Base-by-base conservation (phyloP, 495 filamentous ascomycete genomes). In the Lentithecium fluviatile region DNA sequence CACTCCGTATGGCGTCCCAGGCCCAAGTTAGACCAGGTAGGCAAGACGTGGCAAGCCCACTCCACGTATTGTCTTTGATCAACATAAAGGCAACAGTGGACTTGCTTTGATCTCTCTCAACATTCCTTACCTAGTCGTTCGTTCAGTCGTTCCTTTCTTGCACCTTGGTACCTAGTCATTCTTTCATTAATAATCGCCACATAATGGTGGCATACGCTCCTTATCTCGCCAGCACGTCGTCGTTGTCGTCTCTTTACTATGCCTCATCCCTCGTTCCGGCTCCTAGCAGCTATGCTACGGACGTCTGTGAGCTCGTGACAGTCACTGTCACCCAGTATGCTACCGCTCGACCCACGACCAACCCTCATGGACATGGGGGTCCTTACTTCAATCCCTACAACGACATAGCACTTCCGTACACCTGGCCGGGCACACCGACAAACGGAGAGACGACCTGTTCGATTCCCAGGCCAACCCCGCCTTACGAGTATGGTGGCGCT, bases 301-400 rank as follows among this genome's bases (percentile, higher is more conserved):
- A 17, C 29, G 29, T 25, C 21, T 47, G 55, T 19, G 23, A 21
- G 17, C 10, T 17, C 15, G 42, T 36, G 20, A 64, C 60, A 11
- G 25, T 57, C 1, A 62, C 58, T 1, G 52, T 62, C 42, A 56
- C 52, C 23, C 2, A 48, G n/a, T 55, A 56, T 19, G 52, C 40
- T 11, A 45, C 45, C 37, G n/a, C 29, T 32, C 46, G 49, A 32
- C 40, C 57, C 13, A 59, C 37, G 12, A 10, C 34, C 15, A 36
- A 62, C 23, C 7, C 58, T 29, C 53, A 67, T 21, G 49, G 38
- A 29, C 53, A 64, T 20, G 60, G 60, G n/a, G 64, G 64, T 25
- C 59, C 64, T 1, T 67, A 67, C 38, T 36, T 54, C 25, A 67
- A 67, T 37, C 64, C 64, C 3, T 67, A 67, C 48, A 61, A 67